Evolutionary conservation across 139 green algal genomes (phyloP), one percentile per base, ranked within the genome.

Genomic region (Klebsormidium nitens): DNA sequence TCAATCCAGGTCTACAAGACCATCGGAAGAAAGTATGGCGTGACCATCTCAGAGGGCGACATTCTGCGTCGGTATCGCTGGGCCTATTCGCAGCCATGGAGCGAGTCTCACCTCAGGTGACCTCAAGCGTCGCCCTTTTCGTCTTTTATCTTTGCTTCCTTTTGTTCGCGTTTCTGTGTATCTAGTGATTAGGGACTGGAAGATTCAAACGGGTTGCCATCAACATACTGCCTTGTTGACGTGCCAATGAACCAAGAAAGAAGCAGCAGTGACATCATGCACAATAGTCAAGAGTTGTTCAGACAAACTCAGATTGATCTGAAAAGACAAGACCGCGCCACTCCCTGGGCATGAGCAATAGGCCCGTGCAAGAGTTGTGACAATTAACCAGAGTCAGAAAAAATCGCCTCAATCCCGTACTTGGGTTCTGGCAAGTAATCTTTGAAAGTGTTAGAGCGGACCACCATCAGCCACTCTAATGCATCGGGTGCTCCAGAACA

Each of bases 51-150:
- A 0, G 69, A 80, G 6, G 2, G 39, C 2, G 82, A 95, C 35
- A 70, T 93, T 36, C 72, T 95, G 36, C 32, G 62, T 0, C 63
- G 78, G 35, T 93, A 14, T 14, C 52, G 49, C 62, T 80, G 81
- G 8, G 85, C 89, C 0, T 95, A 93, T 75, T 87, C 85, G 46
- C 83, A 64, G 29, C 89, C 89, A 19, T 95, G 85, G 87, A 66
- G 40, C 3, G 6, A 62, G 0, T 81, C 78, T 0, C 58, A 28
- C 0, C 67, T 77, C 31, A 65, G 46, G 46, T 55, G 46, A 23
- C 23, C 23, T 55, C 23, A 55, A 23, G 23, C 23, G 23, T 55
- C 46, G 23, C 23, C 46, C 46, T 31, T 31, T 23, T 55, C 23
- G 23, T 23, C 23, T 55, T 23, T 55, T 23, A 55, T 55, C 46